phyloP scores from a whole-genome alignment of 352 stramenopile genomes.

The Phytophthora pini region DNA sequence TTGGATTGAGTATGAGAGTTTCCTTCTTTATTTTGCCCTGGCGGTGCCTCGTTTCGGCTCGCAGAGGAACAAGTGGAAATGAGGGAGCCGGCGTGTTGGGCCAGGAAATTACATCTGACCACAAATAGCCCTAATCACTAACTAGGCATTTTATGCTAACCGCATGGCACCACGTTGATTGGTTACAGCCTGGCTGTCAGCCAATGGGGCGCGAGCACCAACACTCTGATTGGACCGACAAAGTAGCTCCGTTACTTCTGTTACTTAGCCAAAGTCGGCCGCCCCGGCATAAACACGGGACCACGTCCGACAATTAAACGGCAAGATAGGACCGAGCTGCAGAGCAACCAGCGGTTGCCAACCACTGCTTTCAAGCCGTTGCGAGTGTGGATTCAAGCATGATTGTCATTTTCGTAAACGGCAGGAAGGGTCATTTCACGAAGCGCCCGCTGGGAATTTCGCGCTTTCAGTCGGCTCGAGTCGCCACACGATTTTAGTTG shows the following conservation, averaged over 20 bases:
- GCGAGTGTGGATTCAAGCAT: background rate
- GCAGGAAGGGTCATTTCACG: background rate
- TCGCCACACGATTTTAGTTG: background rate
- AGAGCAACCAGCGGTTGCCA: background rate
- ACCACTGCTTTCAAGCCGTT: background rate
- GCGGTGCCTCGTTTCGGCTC: constrained; percentile 1
- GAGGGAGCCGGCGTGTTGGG: constrained; percentile 20
- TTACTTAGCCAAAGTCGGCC: constrained; percentile 24
- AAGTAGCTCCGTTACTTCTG: constrained; percentile 19
- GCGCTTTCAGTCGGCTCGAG: background rate
- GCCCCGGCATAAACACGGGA: constrained; percentile 10
- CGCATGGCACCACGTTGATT: constrained; percentile 7
- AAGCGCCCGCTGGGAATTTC: too few species aligned
- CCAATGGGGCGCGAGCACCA: constrained; percentile 9
- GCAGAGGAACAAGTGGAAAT: constrained; percentile 38
- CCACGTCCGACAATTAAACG: constrained; percentile 19
- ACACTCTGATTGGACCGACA: constrained; percentile 3
- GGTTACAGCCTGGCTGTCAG: background rate
- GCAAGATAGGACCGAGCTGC: constrained; percentile 14
- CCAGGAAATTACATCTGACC: constrained; percentile 29
- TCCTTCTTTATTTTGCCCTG: constrained; percentile 37
- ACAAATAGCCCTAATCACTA: background rate
- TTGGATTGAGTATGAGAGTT: constrained; percentile 25
- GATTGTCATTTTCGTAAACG: too few species aligned
- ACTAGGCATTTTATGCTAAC: constrained; percentile 7